These are phyloP conservation scores for Pugionium dolabratum DNA, from an alignment of 345 rosid species.

Conservation along the genomic window DNA sequence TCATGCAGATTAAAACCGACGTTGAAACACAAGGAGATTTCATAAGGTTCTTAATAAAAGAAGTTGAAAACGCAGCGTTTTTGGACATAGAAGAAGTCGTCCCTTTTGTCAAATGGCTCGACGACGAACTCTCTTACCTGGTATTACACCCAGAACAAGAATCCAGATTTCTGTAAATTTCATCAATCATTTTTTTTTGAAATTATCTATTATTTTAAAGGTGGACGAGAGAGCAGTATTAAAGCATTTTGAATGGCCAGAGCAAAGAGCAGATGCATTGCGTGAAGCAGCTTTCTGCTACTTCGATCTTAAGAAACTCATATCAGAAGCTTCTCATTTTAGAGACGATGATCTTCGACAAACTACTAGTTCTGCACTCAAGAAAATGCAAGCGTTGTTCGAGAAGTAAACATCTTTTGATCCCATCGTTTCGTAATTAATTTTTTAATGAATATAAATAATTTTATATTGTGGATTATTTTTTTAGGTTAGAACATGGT, in stretches of 20 bases:
- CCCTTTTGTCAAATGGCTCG: constrained; percentile 84
- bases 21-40: constrained; percentile 86
- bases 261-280: constrained; percentile 73
- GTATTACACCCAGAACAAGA: no score
- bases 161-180: no score
- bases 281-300: constrained; percentile 85
- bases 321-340: constrained; percentile 60
- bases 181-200: neutral
- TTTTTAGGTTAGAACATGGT: no score
- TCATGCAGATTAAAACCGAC: constrained; percentile 73
- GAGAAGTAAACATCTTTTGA: constrained; percentile 87
- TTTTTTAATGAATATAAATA: no score
- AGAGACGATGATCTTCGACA: constrained; percentile 55
- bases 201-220: no score
- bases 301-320: constrained; percentile 70
- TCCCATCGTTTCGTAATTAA: no score
- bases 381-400: constrained; percentile 76
- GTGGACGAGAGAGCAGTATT: constrained; percentile 81
- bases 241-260: constrained; percentile 81
- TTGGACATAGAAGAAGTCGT: constrained; percentile 72
- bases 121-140: constrained; percentile 81
- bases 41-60: constrained; percentile 69
- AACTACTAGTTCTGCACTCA: constrained; percentile 58
- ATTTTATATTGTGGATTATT: no score
- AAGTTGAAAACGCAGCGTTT: constrained; percentile 71